These are phyloP conservation scores for Rhodotorula sp. DNA, from an alignment of 1,284 basidiomycete species.

Conservation along the genomic window DNA sequence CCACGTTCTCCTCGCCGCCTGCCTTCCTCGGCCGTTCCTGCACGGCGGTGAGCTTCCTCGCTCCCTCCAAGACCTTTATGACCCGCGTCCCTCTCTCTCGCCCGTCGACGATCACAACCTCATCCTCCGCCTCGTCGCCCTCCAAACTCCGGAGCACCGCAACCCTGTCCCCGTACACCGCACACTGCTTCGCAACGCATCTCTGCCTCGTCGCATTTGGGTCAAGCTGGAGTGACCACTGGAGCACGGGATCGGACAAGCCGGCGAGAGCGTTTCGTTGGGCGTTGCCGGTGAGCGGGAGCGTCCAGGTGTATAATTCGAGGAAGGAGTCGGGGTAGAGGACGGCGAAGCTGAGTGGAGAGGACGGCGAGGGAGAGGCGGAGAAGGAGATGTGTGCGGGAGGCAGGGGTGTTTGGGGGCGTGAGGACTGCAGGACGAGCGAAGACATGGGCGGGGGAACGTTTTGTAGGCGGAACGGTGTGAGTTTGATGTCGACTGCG, in stretches of 20 bases:
- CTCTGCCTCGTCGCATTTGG: background rate
- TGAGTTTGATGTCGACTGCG: slow-evolving; percentile 72
- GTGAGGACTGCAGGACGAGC: slow-evolving; percentile 57
- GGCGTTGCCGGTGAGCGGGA: slow-evolving; percentile 13
- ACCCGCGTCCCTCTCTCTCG: slow-evolving; percentile 7
- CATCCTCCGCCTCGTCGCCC: background rate
- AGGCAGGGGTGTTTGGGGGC: slow-evolving; percentile 47
- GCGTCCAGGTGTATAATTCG: slow-evolving; percentile 58
- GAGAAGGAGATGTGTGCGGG: slow-evolving; percentile 71
- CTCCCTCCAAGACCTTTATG: slow-evolving; percentile 39
- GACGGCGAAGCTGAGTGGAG: slow-evolving; percentile 55
- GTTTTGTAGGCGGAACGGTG: slow-evolving; percentile 90
- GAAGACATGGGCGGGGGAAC: slow-evolving; percentile 94
- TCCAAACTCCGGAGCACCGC: background rate
- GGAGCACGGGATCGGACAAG: slow-evolving; percentile 11
- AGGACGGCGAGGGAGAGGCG: background rate
- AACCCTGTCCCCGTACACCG: background rate
- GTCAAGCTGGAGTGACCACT: slow-evolving; percentile 3
- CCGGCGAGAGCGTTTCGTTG: slow-evolving; percentile 19
- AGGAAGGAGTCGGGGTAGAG: slow-evolving; percentile 38
- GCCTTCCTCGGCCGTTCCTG: slow-evolving; percentile 2
- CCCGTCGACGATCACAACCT: slow-evolving; percentile 11
- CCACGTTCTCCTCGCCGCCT: slow-evolving; percentile 25
- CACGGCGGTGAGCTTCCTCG: slow-evolving; percentile 54
- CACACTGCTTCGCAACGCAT: slow-evolving; percentile 25